These are phyloP conservation scores for Azolla pinnata DNA, from an alignment of 75 land plant genomes.

Conservation along the genomic window DNA sequence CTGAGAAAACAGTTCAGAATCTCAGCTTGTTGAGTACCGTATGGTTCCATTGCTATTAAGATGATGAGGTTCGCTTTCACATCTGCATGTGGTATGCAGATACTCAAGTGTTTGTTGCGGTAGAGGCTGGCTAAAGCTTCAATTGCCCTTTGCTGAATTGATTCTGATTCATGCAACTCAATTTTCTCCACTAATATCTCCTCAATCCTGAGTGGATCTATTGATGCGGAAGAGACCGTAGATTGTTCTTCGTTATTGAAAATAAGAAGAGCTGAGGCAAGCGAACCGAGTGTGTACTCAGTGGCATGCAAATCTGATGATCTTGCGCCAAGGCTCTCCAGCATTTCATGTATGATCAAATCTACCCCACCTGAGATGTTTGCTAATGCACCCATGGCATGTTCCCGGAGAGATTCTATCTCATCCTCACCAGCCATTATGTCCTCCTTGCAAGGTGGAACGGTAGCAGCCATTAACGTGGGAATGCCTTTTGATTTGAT, in stretches of 20 bases:
- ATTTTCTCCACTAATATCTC: conserved; percentile 23
- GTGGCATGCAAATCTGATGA: conserved; percentile 19
- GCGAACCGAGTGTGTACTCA: conserved; percentile 35
- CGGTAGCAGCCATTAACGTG: conserved; percentile 29
- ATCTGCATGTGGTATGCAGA: conserved; percentile 23
- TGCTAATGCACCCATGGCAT: conserved; percentile 44
- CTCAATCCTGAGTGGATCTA: conserved; percentile 25
- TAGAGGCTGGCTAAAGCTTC: conserved; percentile 40
- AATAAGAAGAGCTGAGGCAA: conserved; percentile 37
- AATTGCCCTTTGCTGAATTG: conserved; percentile 28
- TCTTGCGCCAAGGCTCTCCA: conserved; percentile 16
- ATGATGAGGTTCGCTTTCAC: conserved; percentile 39
- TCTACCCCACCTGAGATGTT: conserved; percentile 37
- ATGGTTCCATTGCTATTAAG: conserved; percentile 20
- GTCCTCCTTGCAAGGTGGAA: conserved; percentile 32
- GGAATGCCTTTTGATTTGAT: conserved; percentile 36
- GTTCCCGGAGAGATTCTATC: conserved; percentile 32
- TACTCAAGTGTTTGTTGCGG: conserved; percentile 23
- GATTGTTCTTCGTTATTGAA: conserved; percentile 16
- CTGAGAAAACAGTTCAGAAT: conserved; percentile 23
- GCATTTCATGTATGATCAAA: conserved; percentile 25
- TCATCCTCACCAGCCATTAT: conserved; percentile 24
- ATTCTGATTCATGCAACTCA: conserved; percentile 5
- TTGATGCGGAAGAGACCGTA: conserved; percentile 9
- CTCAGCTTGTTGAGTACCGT: conserved; percentile 27